A percentile compares a stretch with the other conserved stretches of the same genome.
These are phyloP conservation scores for Penicillium capsulatum DNA, from an alignment of 2,329 filamentous ascomycete genomes.

Conservation along the genomic window DNA sequence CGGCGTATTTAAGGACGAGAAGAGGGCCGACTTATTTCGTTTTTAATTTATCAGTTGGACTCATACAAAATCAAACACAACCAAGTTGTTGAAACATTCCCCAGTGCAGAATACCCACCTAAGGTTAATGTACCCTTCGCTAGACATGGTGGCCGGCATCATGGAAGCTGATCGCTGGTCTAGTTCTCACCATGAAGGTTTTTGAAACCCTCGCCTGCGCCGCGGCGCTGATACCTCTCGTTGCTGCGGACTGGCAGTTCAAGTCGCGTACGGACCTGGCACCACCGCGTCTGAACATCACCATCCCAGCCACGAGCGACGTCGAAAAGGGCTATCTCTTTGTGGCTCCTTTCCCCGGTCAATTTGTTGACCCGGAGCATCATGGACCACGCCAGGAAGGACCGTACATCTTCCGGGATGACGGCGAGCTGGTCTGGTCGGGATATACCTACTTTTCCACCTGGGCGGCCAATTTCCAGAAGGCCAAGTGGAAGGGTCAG, in stretches of 20 bases:
- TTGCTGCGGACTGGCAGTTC: conserved; percentile 46
- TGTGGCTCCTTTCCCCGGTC: conserved; percentile 35
- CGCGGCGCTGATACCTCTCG: conserved; percentile 20
- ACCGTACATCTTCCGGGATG: conserved; percentile 54
- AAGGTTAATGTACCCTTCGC: conserved; percentile 34
- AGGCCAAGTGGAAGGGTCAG: conserved; percentile 47
- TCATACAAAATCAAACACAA: too few species aligned
- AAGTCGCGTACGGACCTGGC: conserved; percentile 48
- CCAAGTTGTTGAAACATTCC: background rate
- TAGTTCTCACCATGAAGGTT: conserved; percentile 21
- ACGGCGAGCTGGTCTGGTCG: conserved; percentile 56
- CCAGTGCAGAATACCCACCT: conserved; percentile 20
- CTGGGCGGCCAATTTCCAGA: conserved; percentile 53
- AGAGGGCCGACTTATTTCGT: too few species aligned
- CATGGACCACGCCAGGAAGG: conserved; percentile 48
- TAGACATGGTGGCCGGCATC: conserved; percentile 15
- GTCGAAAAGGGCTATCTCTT: conserved; percentile 40
- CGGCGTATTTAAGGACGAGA: background rate
- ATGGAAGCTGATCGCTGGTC: conserved; percentile 27
- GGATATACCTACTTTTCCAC: conserved; percentile 52
- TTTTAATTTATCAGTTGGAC: too few species aligned
- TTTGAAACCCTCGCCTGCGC: conserved; percentile 15
- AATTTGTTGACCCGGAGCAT: conserved; percentile 18
- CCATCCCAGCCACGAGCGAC: conserved; percentile 33
- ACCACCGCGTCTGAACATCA: conserved; percentile 42